Evolutionary conservation across 2,329 filamentous ascomycete genomes (phyloP), one percentile per base, ranked within the genome.

Genomic region (Fonsecaea nubica): DNA sequence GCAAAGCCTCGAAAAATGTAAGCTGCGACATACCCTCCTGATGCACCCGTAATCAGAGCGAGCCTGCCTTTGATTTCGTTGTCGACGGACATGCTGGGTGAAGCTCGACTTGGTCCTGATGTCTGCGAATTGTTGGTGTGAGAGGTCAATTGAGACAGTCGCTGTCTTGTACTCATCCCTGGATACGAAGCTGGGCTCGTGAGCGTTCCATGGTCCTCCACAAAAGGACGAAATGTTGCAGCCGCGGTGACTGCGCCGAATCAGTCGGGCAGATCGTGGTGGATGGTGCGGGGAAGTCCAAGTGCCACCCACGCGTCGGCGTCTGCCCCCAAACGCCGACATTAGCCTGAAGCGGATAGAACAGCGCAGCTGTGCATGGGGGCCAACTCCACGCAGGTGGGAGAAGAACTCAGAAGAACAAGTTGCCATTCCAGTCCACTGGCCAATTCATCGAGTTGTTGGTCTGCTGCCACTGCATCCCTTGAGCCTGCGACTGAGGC

Each of bases 11-110:
- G 8, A 30, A 15, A 52, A 5, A 5, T 15, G 40, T 8, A 18
- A 10, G 35, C 18, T 32, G 9, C n/a, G 12, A 71, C 77, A 75
- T 77, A 87, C 86, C 86, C 86, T 72, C 85, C 85, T 60, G 85
- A 88, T 55, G 86, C 86, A 52, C 86, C 87, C 1, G 86, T 89
- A 55, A 89, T 82, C 8, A 89, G 79, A 53, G 85, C 86, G 52
- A 88, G 76, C 59, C 83, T 80, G 64, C 85, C 85, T 45, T 77
- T 78, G 65, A 88, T 78, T 56, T 83, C 79, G 69, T 85, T 84
- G 55, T 80, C 75, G 21, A 71, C 65, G 9, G 71, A 65, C 72
- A 74, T 75, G 10, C 45, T 57, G 38, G 60, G 15, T 7, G 50
- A 6, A 35, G n/a, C 13, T 45, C 10, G 40, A 35, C 9, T 15